These are phyloP conservation scores for Ogataea nonfermentans DNA, from an alignment of 805 yeast genomes.

Conservation along the genomic window DNA sequence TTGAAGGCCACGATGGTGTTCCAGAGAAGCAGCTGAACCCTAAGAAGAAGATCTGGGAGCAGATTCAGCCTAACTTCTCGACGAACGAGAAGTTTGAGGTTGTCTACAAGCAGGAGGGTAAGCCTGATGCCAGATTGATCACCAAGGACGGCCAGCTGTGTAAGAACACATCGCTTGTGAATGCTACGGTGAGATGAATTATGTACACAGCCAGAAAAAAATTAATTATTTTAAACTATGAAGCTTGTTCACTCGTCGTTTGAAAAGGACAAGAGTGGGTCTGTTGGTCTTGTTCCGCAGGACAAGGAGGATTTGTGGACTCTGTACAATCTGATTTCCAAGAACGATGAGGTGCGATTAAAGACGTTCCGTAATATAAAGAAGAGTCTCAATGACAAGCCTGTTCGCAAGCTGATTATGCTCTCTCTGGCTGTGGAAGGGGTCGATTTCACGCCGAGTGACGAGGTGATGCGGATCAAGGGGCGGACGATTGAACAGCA, in stretches of 20 bases:
- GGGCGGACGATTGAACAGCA: conserved; percentile 70
- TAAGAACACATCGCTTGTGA: conserved; percentile 66
- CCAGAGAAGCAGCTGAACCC: conserved; percentile 95
- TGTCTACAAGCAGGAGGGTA: conserved; percentile 75
- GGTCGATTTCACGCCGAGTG: conserved; percentile 76
- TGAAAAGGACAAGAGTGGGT: conserved; percentile 62
- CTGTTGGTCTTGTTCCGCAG: conserved; percentile 68
- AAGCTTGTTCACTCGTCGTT: conserved; percentile 50
- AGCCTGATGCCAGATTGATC: conserved; percentile 68
- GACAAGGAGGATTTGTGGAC: conserved; percentile 94
- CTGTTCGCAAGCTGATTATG: conserved; percentile 55
- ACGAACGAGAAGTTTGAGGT: conserved; percentile 77
- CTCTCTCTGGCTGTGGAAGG: conserved; percentile 62
- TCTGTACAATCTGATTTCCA: conserved; percentile 72
- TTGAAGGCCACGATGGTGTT: conserved; percentile 83
- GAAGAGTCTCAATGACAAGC: conserved; percentile 24
- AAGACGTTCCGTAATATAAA: conserved; percentile 66
- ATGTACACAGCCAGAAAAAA: conserved; percentile 6
- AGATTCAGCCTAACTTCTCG: conserved; percentile 86
- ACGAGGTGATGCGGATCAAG: conserved; percentile 71
- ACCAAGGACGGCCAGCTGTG: conserved; percentile 77
- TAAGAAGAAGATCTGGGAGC: conserved; percentile 97
- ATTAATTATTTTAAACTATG: conserved; percentile 37
- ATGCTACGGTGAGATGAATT: conserved; percentile 66
- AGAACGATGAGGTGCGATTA: conserved; percentile 71